A percentile compares a stretch with the other conserved stretches of the same genome.
Evolutionary conservation across 257 asterid species (phyloP).

Genomic region (Solanum chilense): DNA sequence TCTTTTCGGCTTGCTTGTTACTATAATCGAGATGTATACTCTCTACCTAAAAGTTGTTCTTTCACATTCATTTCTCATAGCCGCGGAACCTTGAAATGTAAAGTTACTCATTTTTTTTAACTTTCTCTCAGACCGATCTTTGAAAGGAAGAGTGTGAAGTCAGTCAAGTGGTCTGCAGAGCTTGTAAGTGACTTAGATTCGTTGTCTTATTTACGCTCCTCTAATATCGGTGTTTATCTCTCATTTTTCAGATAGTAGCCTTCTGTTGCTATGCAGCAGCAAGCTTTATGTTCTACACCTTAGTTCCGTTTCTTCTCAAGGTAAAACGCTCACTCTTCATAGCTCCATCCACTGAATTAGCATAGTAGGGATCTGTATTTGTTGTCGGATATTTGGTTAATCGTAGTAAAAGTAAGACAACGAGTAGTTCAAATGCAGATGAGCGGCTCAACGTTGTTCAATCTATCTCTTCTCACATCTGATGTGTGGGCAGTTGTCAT

Average conservation of each 20-base stretch:
- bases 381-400: neutral
- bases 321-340: constrained; percentile 4
- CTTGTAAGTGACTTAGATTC: constrained; percentile 29
- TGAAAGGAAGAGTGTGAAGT: constrained; percentile 43
- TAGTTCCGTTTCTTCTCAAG: constrained; percentile 39
- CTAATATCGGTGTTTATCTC: neutral
- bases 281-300: constrained; percentile 44
- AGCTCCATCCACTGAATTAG: neutral
- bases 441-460: constrained; percentile 70
- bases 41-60: neutral
- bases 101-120: neutral
- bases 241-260: constrained; percentile 24
- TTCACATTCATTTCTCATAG: neutral
- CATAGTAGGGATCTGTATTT: neutral
- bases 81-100: neutral
- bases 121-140: constrained; percentile 19
- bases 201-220: neutral
- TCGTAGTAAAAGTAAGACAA: neutral
- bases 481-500: constrained; percentile 77
- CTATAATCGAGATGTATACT: constrained; percentile 46
- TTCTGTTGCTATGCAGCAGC: constrained; percentile 34
- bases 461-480: constrained; percentile 71
- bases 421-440: constrained; percentile 18
- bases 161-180: constrained; percentile 42
- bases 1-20: constrained; percentile 54